Conservation (phyloP, 2,329 filamentous ascomycete genomes). For the Aspergillus tubingensis region DNA sequence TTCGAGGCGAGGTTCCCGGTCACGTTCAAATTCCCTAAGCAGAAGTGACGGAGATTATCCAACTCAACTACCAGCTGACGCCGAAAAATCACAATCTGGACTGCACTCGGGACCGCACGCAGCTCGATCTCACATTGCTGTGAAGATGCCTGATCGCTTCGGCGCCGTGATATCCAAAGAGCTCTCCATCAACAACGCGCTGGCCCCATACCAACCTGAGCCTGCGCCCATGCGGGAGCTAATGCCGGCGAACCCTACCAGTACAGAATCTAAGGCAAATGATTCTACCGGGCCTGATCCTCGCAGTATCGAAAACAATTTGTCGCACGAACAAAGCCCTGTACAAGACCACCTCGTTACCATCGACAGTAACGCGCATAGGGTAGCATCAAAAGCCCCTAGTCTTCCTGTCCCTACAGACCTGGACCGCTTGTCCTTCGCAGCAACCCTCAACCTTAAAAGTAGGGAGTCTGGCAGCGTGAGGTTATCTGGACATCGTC, state of each 20-base stretch:
- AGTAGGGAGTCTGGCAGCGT: constrained; percentile 12
- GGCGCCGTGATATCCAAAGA: constrained; percentile 34
- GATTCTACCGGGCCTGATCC: neutral
- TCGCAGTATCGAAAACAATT: constrained; percentile 17
- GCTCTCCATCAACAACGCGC: constrained; percentile 24
- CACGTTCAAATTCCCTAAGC: constrained; percentile 29
- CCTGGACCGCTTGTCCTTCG: constrained; percentile 28
- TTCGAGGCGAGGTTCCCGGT: constrained; percentile 30
- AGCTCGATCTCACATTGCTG: constrained; percentile 24
- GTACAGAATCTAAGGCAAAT: constrained; percentile 17
- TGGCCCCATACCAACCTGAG: constrained; percentile 16
- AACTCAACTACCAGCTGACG: neutral
- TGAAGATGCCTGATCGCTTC: constrained; percentile 33
- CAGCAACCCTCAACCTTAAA: constrained; percentile 27
- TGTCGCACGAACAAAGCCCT: constrained; percentile 14
- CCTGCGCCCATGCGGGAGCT: constrained; percentile 15
- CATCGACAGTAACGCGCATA: constrained; percentile 3
- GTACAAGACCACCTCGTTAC: neutral
- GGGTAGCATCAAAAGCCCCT: neutral
- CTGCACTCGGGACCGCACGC: constrained; percentile 6
- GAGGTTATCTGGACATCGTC: neutral
- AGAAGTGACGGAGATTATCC: constrained; percentile 18
- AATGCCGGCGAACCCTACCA: constrained; percentile 21
- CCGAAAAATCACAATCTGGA: constrained; percentile 7
- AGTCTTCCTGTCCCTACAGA: constrained; percentile 16